phyloP scores from a whole-genome alignment of 768 basidiomycete genomes.

The Russula foetens region DNA sequence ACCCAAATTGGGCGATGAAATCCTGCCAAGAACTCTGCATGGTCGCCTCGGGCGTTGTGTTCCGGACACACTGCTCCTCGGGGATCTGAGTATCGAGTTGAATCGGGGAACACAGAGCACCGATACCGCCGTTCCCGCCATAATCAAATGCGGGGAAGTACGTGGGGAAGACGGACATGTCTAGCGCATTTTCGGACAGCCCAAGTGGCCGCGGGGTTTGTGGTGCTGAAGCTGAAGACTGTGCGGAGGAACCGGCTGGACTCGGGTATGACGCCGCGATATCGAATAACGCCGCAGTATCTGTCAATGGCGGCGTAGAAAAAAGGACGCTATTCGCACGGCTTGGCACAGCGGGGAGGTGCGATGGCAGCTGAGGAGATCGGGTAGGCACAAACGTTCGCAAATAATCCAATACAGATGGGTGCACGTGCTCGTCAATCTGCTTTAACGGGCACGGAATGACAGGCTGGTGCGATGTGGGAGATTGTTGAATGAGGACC shows the following conservation, averaged over 20 bases:
- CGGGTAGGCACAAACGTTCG: slow-evolving; percentile 43
- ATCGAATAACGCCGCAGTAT: slow-evolving; percentile 10
- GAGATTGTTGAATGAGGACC: slow-evolving; percentile 48
- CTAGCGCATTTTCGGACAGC: not conserved
- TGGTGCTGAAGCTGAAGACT: slow-evolving; percentile 2
- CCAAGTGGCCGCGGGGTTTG: slow-evolving; percentile 7
- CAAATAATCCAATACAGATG: slow-evolving; percentile 60
- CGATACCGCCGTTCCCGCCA: slow-evolving; percentile 1
- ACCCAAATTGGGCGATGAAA: slow-evolving; percentile 28
- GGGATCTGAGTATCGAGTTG: slow-evolving; percentile 8
- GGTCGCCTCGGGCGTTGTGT: slow-evolving; percentile 32
- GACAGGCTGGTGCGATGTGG: slow-evolving; percentile 61
- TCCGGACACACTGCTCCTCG: slow-evolving; percentile 6
- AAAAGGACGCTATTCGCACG: not conserved
- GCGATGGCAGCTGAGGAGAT: slow-evolving; percentile 5
- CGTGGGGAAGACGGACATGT: slow-evolving; percentile 15
- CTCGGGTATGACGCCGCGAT: slow-evolving; percentile 15
- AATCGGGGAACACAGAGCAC: slow-evolving; percentile 11
- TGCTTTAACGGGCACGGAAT: slow-evolving; percentile 60
- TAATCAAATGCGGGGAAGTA: slow-evolving; percentile 19
- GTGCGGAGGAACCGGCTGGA: slow-evolving; percentile 7
- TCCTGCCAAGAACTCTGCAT: slow-evolving; percentile 22
- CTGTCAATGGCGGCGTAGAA: not conserved
- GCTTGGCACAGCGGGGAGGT: not conserved
- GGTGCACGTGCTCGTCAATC: slow-evolving; percentile 44